Base-by-base conservation (phyloP, 176 grass and related monocot species). In the Neostapfia colusana region DNA sequence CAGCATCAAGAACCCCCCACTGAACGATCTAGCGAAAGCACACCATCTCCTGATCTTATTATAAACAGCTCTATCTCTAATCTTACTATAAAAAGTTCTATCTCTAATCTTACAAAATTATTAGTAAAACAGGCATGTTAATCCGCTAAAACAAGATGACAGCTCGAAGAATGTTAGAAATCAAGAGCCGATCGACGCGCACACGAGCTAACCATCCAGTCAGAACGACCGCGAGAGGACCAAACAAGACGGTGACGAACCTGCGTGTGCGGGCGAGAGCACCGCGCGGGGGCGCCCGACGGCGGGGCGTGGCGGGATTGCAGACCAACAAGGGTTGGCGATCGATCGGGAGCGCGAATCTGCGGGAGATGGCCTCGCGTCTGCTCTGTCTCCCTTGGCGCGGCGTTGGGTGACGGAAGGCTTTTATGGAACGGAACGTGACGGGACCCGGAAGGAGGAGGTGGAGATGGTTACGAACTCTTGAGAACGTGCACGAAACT, bases 401-500 rank as follows among this genome's bases (percentile, higher is more conserved):
- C 46, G 58, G 78, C 49, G 69, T 42, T 57, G 49, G 49, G 49
- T 37, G 57, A 58, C 26, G 58, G 26, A n/a, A 7, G 35, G 15
- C 51, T n/a, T 54, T 21, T 54, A 54, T n/a, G 2, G 6, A 20
- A 58, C 55, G 54, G 54, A 21, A 54, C 48, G 51, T 20, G 6
- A 54, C 48, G 49, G 23, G 15, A 55, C 10, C 31, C 16, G 18
- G 36, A 59, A 14, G 24, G 10, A 0, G 58, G 16, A 31, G 63
- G 55, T 15, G 54, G 80, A 21, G 56, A 39, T 57, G 72, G 60
- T 25, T 54, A 15, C 76, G 64, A 70, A 79, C 53, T 89, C 83
- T 39, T 38, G 31, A 28, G 79, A 89, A n/a, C 12, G 41, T 39
- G 43, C 77, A 21, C 43, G 70, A 17, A 56, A 56, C 72, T 46